Percentiles rank a stretch among this genome's conserved stretches.
Conservation (phyloP, 345 rosid species). For the Arabidopsis suecica region DNA sequence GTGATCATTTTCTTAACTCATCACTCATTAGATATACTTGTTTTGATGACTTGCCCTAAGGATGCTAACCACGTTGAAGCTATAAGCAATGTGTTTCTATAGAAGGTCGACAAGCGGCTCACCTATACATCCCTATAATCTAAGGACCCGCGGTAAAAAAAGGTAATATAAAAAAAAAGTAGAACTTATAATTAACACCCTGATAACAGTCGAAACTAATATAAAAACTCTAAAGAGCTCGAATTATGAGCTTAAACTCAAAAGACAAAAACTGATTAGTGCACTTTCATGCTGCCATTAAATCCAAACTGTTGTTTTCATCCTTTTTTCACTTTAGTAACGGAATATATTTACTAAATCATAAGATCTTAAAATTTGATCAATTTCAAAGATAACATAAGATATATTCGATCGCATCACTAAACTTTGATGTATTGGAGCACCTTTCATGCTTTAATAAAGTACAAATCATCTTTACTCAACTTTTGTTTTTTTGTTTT, state of each 20-base stretch:
- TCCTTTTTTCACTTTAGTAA: neutral
- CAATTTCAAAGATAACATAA: constrained; percentile 26
- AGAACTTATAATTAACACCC: neutral
- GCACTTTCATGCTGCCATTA: constrained; percentile 12
- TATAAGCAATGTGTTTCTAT: neutral
- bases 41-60: neutral
- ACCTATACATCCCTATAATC: neutral
- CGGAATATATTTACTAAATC: neutral
- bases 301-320: constrained; percentile 2
- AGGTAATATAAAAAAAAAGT: neutral
- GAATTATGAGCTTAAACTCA: neutral
- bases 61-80: neutral
- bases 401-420: constrained; percentile 41
- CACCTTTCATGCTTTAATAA: constrained; percentile 43
- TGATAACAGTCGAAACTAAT: neutral
- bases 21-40: neutral
- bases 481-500: constrained; percentile 37
- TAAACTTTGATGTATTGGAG: constrained; percentile 39
- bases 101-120: neutral
- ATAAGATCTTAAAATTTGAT: neutral
- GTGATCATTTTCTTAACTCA: neutral
- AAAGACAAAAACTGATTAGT: neutral
- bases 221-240: neutral
- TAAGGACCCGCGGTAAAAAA: neutral
- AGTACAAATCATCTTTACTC: constrained; percentile 36